Evolutionary conservation across 1,284 basidiomycete genomes (phyloP).

Genomic region (Tilletia walkeri): DNA sequence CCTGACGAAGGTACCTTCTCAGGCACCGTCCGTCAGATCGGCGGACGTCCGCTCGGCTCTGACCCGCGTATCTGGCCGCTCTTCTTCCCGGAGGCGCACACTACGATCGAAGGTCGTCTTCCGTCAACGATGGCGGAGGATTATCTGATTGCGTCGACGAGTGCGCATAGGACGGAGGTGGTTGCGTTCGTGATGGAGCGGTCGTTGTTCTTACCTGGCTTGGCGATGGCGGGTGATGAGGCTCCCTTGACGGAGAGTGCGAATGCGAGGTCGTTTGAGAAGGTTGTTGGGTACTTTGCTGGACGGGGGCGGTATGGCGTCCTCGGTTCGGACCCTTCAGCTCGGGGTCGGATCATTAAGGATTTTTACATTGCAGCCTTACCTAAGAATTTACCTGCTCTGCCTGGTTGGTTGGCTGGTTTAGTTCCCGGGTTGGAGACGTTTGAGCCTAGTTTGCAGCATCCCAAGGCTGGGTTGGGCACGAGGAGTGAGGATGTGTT

Average conservation of each 20-base stretch:
- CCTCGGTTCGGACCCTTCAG: conserved; percentile 26
- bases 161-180: conserved; percentile 43
- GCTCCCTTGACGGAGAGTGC: conserved; percentile 18
- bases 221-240: conserved; percentile 19
- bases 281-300: conserved; percentile 33
- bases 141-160: conserved; percentile 46
- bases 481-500: conserved; percentile 37
- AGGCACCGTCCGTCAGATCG: conserved; percentile 46
- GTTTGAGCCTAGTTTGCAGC: conserved; percentile 19
- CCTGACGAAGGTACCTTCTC: conserved; percentile 48
- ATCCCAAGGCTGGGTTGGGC: neutral
- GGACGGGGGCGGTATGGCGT: conserved; percentile 45
- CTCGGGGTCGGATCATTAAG: conserved; percentile 43
- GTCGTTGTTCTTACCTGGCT: conserved; percentile 20
- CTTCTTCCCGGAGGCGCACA: conserved; percentile 38
- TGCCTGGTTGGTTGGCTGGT: conserved; percentile 48
- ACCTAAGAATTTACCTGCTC: conserved; percentile 29
- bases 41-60: conserved; percentile 26
- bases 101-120: conserved; percentile 48
- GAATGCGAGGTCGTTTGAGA: conserved; percentile 25
- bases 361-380: conserved; percentile 53
- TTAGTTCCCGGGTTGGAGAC: conserved; percentile 31
- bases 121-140: conserved; percentile 42
- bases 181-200: conserved; percentile 42
- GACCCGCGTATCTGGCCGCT: conserved; percentile 22